Percentiles rank a stretch among this genome's conserved stretches.
These are phyloP conservation scores for Magnusiomyces suaveolens DNA, from an alignment of 1,139 yeast genomes.

Conservation along the genomic window DNA sequence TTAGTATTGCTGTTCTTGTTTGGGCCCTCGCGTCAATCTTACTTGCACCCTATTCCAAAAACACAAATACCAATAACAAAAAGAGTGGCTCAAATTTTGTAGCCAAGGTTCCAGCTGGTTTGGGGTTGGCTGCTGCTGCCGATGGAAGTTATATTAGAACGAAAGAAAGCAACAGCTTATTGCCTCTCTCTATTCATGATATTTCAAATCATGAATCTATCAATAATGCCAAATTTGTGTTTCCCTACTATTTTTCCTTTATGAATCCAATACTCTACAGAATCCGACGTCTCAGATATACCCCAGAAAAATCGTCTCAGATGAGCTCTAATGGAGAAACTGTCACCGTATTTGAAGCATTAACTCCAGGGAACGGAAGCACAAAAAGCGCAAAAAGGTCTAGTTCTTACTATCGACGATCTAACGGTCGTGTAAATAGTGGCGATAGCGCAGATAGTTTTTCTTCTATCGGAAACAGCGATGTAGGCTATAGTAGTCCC, in stretches of 20 bases:
- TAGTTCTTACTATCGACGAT: too few relatives aligned
- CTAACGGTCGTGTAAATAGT: too few relatives aligned
- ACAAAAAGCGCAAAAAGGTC: too few relatives aligned
- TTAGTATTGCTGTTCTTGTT: slow-evolving; percentile 33
- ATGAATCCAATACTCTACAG: neutral
- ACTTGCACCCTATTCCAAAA: neutral
- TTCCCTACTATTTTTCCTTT: neutral
- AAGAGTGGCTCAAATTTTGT: neutral
- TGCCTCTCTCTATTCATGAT: neutral
- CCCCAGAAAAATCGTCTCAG: neutral
- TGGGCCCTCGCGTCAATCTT: slow-evolving; percentile 26
- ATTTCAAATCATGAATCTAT: neutral
- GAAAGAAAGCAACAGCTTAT: neutral
- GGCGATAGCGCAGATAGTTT: too few relatives aligned
- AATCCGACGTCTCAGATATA: neutral
- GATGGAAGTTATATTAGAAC: neutral
- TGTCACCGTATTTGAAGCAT: neutral
- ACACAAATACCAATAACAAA: neutral
- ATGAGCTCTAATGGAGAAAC: neutral
- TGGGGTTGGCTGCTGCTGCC: neutral
- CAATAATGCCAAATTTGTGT: neutral
- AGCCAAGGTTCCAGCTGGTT: too few relatives aligned
- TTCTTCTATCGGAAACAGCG: too few relatives aligned
- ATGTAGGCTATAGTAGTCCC: too few relatives aligned
- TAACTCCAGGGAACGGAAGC: neutral